Evolutionary conservation across 2,329 filamentous ascomycete species (phyloP), one percentile per base, ranked within the genome.

Genomic region (Claviceps paspali): DNA sequence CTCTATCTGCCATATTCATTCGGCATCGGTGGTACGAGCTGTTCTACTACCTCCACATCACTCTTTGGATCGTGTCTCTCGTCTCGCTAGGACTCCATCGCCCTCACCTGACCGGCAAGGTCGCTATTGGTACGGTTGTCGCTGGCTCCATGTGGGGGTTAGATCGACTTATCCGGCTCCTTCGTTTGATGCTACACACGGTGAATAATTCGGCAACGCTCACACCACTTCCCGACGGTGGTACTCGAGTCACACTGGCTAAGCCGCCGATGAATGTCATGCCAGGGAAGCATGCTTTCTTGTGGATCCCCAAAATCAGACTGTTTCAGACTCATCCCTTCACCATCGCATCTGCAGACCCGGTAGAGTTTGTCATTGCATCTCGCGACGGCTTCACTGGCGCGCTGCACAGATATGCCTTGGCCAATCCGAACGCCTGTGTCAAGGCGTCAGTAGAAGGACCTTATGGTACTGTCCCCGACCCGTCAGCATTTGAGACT

Each of bases 321-420:
- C 45, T 58, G 2, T 56, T 68, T 14, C 70, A 79, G 52, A 73
- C 68, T 2, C 76, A 81, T 43, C 75, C 75, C 0, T 79, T 79
- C 45, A 79, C 74, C 2, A 70, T 79, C 34, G 67, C 68, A 17
- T 54, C 62, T 17, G 62, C 60, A 12, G 52, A 64, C 23, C 67
- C 70, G 0, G 48, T 73, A 22, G 71, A 78, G 54, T 71, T 79
- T 35, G 63, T 78, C 17, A 63, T 78, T 36, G 63, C 66, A 34
- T 65, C 72, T 0, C 63, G 72, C 43, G 64, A 72, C 45, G 73
- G 73, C 5, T 78, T 78, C 49, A 78, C 73, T 0, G 57, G 59
- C 9, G 64, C 68, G 36, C 54, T 78, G 11, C 66, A 75, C 52
- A 53, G 59, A 17, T 65, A 66, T 43, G 73, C 73, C 0, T 33